phyloP scores from a whole-genome alignment of 306 rosid species.

The Alnus glutinosa region DNA sequence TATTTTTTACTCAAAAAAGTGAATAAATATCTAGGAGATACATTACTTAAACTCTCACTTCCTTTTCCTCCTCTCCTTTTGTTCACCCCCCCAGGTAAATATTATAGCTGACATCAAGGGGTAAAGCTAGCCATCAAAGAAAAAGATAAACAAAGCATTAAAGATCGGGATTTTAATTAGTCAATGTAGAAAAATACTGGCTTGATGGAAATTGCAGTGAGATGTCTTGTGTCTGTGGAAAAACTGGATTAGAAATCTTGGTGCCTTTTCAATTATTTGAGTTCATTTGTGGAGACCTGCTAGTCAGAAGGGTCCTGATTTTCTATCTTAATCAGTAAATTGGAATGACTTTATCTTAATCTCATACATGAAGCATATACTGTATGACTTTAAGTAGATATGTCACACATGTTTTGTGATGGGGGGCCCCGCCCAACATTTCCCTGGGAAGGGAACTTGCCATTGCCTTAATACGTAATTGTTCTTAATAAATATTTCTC shows the following conservation, averaged over 20 bases:
- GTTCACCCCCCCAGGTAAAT: neutral
- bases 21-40: neutral
- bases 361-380: neutral
- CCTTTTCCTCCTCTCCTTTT: neutral
- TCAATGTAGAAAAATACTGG: neutral
- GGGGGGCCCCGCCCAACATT: neutral
- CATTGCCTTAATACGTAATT: neutral
- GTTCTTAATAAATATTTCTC: conserved; percentile 8
- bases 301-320: neutral
- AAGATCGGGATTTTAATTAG: neutral
- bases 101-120: neutral
- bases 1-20: neutral
- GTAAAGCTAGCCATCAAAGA: neutral
- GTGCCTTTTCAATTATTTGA: neutral
- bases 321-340: neutral
- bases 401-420: neutral
- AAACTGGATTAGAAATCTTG: neutral
- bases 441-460: neutral
- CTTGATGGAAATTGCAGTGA: neutral
- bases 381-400: neutral
- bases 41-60: no score
- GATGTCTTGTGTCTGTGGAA: neutral
- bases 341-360: neutral
- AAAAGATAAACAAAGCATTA: neutral
- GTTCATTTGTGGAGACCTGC: no score